A percentile compares a stretch with the other conserved stretches of the same genome.
Evolutionary conservation across 2,329 filamentous ascomycete species (phyloP).

Genomic region (Epichloe baconii): DNA sequence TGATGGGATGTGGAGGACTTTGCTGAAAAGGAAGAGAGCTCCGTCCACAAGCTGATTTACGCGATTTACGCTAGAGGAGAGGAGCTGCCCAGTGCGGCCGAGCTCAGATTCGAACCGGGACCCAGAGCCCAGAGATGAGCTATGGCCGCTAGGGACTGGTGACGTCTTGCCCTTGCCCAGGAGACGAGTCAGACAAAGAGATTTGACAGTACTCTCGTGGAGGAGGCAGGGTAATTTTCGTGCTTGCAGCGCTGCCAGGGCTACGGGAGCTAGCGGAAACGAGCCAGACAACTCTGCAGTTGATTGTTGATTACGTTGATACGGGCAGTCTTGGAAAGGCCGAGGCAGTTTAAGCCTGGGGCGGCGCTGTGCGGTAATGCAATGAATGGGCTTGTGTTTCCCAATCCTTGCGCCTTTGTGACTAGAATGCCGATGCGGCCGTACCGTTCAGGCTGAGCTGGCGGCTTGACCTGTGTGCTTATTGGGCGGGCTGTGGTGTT

Average conservation of each 20-base stretch:
- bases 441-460: background rate
- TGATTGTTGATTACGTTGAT: too few relatives aligned
- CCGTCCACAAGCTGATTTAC: too few relatives aligned
- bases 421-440: background rate
- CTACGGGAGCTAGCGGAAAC: background rate
- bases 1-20: background rate
- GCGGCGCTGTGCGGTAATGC: background rate
- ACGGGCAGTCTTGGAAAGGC: too few relatives aligned
- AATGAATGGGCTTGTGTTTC: background rate
- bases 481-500: background rate
- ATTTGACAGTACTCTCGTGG: slow-evolving; percentile 3
- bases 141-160: background rate
- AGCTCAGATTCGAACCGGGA: background rate
- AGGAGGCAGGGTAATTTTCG: too few relatives aligned
- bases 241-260: background rate
- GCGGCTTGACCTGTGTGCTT: background rate
- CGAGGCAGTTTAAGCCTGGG: too few relatives aligned
- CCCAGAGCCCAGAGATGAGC: background rate
- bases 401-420: background rate
- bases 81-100: background rate
- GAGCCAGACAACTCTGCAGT: background rate
- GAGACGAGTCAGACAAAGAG: slow-evolving; percentile 8
- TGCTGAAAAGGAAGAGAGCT: background rate
- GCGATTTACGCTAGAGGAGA: background rate
- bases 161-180: background rate